Percentiles rank a stretch among this genome's conserved stretches.
Evolutionary conservation across 345 rosid species (phyloP).

Genomic region (Gossypium thurberi): DNA sequence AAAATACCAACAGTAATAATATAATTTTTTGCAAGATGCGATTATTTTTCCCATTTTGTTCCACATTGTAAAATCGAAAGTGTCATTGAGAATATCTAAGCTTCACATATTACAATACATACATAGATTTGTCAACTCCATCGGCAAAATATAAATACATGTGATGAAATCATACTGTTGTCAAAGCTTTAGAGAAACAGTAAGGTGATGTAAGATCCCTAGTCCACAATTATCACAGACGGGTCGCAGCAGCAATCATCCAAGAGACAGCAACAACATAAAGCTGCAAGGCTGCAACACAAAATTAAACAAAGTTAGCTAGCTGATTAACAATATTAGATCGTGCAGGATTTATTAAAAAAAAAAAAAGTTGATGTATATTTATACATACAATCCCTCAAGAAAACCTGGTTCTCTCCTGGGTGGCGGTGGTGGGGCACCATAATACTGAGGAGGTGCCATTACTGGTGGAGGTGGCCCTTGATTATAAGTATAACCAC

Average conservation of each 20-base stretch:
- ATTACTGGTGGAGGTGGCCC: constrained; percentile 22
- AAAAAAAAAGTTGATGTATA: too few species aligned
- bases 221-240: constrained; percentile 30
- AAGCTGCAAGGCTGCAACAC: constrained; percentile 48
- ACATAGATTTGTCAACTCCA: too few species aligned
- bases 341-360: too few species aligned
- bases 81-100: too few species aligned
- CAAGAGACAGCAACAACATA: constrained; percentile 64
- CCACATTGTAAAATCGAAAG: too few species aligned
- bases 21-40: too few species aligned
- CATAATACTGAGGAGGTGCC: constrained; percentile 26
- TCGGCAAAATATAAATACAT: too few species aligned
- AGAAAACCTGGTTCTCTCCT: constrained; percentile 33
- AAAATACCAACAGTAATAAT: too few species aligned
- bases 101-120: too few species aligned
- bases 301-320: neutral
- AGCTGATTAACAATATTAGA: too few species aligned
- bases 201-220: neutral
- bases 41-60: too few species aligned
- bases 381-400: constrained; percentile 22
- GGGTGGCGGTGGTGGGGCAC: constrained; percentile 32
- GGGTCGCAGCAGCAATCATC: constrained; percentile 81
- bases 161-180: too few species aligned
- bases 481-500: constrained; percentile 13
- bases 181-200: neutral